Evolutionary conservation across 1,139 yeast genomes (phyloP), one percentile per base, ranked within the genome.

Genomic region (Torulaspora pretoriensis): DNA sequence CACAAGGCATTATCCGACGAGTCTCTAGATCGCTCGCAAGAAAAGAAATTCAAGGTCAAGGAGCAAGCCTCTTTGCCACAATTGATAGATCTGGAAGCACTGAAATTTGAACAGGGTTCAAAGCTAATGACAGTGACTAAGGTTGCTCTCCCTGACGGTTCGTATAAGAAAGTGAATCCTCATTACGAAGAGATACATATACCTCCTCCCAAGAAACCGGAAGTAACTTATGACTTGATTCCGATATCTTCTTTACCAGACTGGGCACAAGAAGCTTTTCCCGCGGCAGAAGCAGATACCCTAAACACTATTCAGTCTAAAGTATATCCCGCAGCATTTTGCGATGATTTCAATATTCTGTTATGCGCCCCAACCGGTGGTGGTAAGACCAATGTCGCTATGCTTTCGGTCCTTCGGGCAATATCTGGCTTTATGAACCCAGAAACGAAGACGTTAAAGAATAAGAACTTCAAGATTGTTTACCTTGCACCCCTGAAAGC

Each of bases 301-400:
- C 74, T 94, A 53, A 94, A 94, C 61, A 70, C 86, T 39, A 79
- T 92, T 17, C 99, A 94, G 65, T 85, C 96, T 2, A 78, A 77
- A 52, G 89, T 90, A 0, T 88, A 69, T 54, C 94, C 95, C 1
- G 65, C 70, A 29, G 97, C 95, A 0, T 87, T 90, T 56, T 64
- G 74, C 8, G 67, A 77, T 1, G 94, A 86, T 57, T 76, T 76
- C 13, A 92, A 90, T 55, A 63, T 92, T 39, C 69, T 92, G 16
- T 70, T 92, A 54, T 90, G 97, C 74, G 97, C 98, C 0, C 98
- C 98, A 3, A 92, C 98, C 0, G 98, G 98, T 68, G 97, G 97
- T 3, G 98, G 98, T 69, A 92, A 92, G 63, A 92, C 98, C 10
- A 92, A 92, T 64, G 95, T 90, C 27, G 98, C 98, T 0, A 75